Percentiles rank a stretch among this genome's conserved stretches.
These are phyloP conservation scores for Henckelia pumila DNA, from an alignment of 257 asterid species.

Conservation along the genomic window DNA sequence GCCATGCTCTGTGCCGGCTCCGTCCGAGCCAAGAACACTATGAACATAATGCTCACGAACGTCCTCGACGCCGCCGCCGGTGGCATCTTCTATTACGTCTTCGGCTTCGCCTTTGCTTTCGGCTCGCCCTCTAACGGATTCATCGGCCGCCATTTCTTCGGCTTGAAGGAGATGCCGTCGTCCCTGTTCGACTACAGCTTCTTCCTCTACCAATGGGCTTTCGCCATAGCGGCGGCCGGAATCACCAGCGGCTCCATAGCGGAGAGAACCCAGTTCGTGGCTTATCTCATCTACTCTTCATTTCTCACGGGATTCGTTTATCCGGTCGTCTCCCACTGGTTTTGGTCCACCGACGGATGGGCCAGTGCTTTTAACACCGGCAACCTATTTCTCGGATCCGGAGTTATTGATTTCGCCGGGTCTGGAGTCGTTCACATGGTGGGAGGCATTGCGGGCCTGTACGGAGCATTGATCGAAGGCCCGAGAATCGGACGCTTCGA, in stretches of 20 bases:
- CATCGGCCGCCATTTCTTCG: slow-evolving; percentile 77
- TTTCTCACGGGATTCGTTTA: slow-evolving; percentile 85
- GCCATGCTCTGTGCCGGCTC: slow-evolving; percentile 99
- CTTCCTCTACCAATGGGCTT: slow-evolving; percentile 88
- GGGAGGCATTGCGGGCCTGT: slow-evolving; percentile 81
- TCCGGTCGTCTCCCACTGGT: slow-evolving; percentile 91
- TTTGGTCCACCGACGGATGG: slow-evolving; percentile 90
- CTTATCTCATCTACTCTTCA: slow-evolving; percentile 66
- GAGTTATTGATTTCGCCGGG: slow-evolving; percentile 91
- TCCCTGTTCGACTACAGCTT: slow-evolving; percentile 44
- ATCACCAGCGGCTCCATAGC: slow-evolving; percentile 93
- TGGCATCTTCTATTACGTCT: slow-evolving; percentile 75
- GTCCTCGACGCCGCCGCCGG: slow-evolving; percentile 97
- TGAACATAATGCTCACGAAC: slow-evolving; percentile 93
- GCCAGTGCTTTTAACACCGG: slow-evolving; percentile 54
- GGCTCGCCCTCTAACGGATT: slow-evolving; percentile 79
- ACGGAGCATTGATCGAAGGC: slow-evolving; percentile 78
- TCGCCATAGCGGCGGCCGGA: slow-evolving; percentile 96
- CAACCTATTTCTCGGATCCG: slow-evolving; percentile 58
- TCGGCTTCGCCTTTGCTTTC: slow-evolving; percentile 86
- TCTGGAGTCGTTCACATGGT: slow-evolving; percentile 96
- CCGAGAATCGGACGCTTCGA: slow-evolving; percentile 86
- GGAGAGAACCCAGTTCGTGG: slow-evolving; percentile 83
- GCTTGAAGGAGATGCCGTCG: slow-evolving; percentile 53
- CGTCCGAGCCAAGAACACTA: slow-evolving; percentile 83